Conservation (phyloP, 2,329 filamentous ascomycete genomes). For the Mycosphaerella sp. region DNA sequence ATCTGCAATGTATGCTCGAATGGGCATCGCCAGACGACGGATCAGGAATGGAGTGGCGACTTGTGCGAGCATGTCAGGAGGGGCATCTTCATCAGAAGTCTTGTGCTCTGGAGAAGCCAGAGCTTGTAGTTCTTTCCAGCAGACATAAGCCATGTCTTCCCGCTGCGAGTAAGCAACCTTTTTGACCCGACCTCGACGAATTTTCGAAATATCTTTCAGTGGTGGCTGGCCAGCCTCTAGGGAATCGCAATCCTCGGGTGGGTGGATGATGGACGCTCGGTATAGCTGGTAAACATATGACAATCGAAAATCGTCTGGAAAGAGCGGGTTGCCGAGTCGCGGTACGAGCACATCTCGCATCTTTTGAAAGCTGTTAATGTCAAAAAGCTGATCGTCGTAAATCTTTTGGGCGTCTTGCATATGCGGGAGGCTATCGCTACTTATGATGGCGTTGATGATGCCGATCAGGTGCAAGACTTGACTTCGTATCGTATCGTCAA, state of each 20-base stretch:
- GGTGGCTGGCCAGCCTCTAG: slow-evolving; percentile 49
- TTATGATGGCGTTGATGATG: slow-evolving; percentile 36
- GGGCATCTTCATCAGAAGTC: slow-evolving; percentile 25
- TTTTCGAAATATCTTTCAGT: slow-evolving; percentile 56
- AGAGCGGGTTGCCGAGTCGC: slow-evolving; percentile 57
- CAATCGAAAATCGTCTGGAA: slow-evolving; percentile 61
- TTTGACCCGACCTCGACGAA: slow-evolving; percentile 66
- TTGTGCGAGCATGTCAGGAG: slow-evolving; percentile 59
- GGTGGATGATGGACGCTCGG: slow-evolving; percentile 71
- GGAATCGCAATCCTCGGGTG: slow-evolving; percentile 49
- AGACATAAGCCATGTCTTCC: slow-evolving; percentile 68
- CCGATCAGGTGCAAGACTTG: slow-evolving; percentile 37
- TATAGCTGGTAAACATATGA: slow-evolving; percentile 73
- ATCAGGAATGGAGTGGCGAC: slow-evolving; percentile 76
- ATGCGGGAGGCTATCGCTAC: slow-evolving; percentile 33
- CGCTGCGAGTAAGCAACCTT: slow-evolving; percentile 59
- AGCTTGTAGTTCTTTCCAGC: slow-evolving; percentile 63
- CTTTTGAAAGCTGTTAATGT: slow-evolving; percentile 65
- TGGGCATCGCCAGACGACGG: slow-evolving; percentile 67
- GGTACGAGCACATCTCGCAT: slow-evolving; percentile 69
- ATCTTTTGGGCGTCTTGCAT: slow-evolving; percentile 36
- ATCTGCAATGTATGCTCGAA: slow-evolving; percentile 84
- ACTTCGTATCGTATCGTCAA: slow-evolving; percentile 29
- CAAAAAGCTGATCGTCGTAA: slow-evolving; percentile 67
- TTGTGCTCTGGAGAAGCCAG: slow-evolving; percentile 25